A percentile compares a stretch with the other conserved stretches of the same genome.
phyloP scores from a whole-genome alignment of 345 rosid genomes.

The Populus tremula region DNA sequence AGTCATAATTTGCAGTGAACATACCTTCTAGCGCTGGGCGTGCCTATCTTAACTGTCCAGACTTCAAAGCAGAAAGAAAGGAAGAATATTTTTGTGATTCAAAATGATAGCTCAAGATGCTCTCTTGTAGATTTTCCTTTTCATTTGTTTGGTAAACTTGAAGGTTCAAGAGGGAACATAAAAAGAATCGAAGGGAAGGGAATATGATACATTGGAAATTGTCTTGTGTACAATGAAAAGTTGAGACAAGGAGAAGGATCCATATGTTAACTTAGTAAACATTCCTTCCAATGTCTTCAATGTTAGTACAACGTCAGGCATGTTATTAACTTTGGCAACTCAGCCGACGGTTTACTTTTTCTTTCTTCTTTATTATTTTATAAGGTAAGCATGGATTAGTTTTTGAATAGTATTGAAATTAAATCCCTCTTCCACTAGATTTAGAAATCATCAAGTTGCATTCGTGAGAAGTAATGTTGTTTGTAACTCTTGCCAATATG shows the following conservation, averaged over 20 bases:
- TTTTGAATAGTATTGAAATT: too few relatives aligned
- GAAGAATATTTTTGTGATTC: background rate
- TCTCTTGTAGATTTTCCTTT: background rate
- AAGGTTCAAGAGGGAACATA: background rate
- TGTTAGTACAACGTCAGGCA: background rate
- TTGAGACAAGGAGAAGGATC: background rate
- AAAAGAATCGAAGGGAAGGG: background rate
- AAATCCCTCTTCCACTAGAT: too few relatives aligned
- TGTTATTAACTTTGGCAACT: background rate
- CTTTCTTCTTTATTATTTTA: too few relatives aligned
- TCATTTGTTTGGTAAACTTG: background rate
- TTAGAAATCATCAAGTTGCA: too few relatives aligned
- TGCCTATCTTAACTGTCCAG: background rate
- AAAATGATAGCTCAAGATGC: too few relatives aligned
- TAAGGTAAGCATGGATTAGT: too few relatives aligned
- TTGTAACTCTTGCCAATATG: too few relatives aligned
- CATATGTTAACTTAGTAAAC: background rate
- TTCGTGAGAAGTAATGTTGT: too few relatives aligned
- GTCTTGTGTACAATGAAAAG: background rate
- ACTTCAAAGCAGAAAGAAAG: background rate
- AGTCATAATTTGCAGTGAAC: background rate
- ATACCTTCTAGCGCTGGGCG: conserved; percentile 5
- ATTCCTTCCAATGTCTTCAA: background rate
- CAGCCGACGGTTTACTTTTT: background rate
- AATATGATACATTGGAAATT: background rate